Evolutionary conservation across 768 basidiomycete genomes (phyloP), one percentile per base, ranked within the genome.

Genomic region (Aureoboletus auriporus): DNA sequence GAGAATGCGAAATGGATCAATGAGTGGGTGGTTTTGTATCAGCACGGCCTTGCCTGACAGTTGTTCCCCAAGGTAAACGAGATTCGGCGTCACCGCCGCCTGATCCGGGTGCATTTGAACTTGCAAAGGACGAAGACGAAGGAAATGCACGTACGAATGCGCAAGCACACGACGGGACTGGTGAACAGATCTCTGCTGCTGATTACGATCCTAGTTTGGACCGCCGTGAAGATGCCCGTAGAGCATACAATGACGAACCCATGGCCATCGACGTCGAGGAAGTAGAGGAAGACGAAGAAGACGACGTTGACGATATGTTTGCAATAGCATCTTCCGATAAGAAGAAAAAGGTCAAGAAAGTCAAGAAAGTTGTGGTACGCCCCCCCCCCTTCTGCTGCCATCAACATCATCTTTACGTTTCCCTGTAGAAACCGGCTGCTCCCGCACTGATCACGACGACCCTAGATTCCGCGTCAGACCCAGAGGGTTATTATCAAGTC

Each of bases 261-360:
- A 62, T 71, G 14, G 57, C 46, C 11, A 63, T 67, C 23, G 76
- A 78, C n/a, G 69, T 75, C 23, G 75, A 75, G 37, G 75, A 73
- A 46, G 65, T 75, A 10, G 77, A 80, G 47, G 64, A 66, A 2
- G 80, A 78, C 3, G 85, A 84, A 10, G 89, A 87, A 11, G 89
- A 92, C 3, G 90, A 93, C 31, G 77, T 95, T 1, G 92, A 95
- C 53, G 95, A 97, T 65, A 97, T 99, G 93, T 98, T 98, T 59
- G 85, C 92, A 20, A 75, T 89, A 17, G 74, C 71, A 16, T 53
- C 59, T 3, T 54, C 68, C 3, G 71, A 67, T 34, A 75, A 77
- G 56, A 79, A 77, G 63, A 79, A 78, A 62, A 76, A 74, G 61
- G 46, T 55, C 37, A 83, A 79, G 61, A 84, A 79, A 50, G 65